These are phyloP conservation scores for Fusarium luffae DNA, from an alignment of 2,329 filamentous ascomycete genomes.

Conservation along the genomic window DNA sequence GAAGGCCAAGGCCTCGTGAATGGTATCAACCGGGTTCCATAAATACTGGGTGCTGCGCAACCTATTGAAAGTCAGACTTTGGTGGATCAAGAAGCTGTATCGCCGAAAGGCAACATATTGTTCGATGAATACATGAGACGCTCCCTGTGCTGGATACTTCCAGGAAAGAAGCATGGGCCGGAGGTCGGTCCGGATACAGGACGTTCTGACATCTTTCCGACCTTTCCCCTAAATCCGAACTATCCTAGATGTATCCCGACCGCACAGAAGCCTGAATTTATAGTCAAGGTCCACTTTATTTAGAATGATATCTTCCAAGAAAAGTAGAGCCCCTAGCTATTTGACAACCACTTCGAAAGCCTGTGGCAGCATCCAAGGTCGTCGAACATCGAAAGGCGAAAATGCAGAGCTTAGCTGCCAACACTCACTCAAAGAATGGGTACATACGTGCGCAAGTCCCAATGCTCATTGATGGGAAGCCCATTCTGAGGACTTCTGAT, in stretches of 20 bases:
- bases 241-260: neutral
- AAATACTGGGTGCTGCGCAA: accelerated
- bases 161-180: too few species aligned
- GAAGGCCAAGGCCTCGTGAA: neutral
- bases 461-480: neutral
- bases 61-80: neutral
- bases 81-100: accelerated
- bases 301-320: neutral
- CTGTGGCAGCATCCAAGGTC: accelerated
- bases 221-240: neutral
- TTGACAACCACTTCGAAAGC: neutral
- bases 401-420: neutral
- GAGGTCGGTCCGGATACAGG: neutral
- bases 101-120: neutral
- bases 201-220: neutral
- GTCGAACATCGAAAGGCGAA: neutral
- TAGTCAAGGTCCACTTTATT: accelerated
- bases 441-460: neutral
- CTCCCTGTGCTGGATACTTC: too few species aligned
- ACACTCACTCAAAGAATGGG: neutral
- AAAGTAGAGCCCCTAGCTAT: neutral
- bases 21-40: neutral
- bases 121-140: neutral
- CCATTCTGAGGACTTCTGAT: neutral
- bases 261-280: neutral